Evolutionary conservation across 1,139 yeast species (phyloP).

Genomic region (Geotrichum australiense): DNA sequence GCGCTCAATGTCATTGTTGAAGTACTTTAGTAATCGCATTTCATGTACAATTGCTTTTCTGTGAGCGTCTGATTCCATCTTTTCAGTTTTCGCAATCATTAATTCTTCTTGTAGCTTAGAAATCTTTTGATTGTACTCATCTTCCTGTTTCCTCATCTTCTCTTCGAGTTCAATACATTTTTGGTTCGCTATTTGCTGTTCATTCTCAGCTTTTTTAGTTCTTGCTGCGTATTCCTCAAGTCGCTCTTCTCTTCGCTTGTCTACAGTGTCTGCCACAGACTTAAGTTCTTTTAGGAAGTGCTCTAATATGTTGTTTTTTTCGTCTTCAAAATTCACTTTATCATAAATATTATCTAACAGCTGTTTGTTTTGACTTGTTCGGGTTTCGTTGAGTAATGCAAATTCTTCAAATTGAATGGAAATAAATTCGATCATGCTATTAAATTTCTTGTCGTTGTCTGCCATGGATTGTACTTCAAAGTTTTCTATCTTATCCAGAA

Average conservation of each 20-base stretch:
- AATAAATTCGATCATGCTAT: slow-evolving; percentile 5
- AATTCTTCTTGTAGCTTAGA: slow-evolving; percentile 4
- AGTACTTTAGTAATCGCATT: slow-evolving; percentile 13
- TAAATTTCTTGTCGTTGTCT: slow-evolving; percentile 7
- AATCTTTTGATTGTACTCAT: background rate
- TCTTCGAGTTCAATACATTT: slow-evolving; percentile 6
- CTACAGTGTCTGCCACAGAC: background rate
- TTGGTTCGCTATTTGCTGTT: slow-evolving; percentile 7
- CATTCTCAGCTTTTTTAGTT: slow-evolving; percentile 2
- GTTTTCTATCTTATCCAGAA: slow-evolving; percentile 1
- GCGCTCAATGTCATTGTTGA: slow-evolving; percentile 17
- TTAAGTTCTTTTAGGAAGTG: background rate
- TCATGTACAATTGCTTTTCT: slow-evolving; percentile 13
- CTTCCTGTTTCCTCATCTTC: slow-evolving; percentile 1
- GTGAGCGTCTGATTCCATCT: slow-evolving; percentile 15
- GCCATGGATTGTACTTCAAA: slow-evolving; percentile 5
- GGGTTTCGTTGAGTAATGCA: slow-evolving; percentile 3
- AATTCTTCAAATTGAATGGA: slow-evolving; percentile 8
- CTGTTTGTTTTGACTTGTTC: background rate
- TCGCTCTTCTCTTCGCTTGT: background rate
- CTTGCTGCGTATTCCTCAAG: slow-evolving; percentile 8
- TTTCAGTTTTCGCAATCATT: slow-evolving; percentile 17
- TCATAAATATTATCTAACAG: background rate
- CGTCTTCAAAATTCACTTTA: background rate
- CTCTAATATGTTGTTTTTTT: background rate